A percentile compares a stretch with the other conserved stretches of the same genome.
Evolutionary conservation across 805 yeast species (phyloP).

Genomic region (Naumovozyma baii): DNA sequence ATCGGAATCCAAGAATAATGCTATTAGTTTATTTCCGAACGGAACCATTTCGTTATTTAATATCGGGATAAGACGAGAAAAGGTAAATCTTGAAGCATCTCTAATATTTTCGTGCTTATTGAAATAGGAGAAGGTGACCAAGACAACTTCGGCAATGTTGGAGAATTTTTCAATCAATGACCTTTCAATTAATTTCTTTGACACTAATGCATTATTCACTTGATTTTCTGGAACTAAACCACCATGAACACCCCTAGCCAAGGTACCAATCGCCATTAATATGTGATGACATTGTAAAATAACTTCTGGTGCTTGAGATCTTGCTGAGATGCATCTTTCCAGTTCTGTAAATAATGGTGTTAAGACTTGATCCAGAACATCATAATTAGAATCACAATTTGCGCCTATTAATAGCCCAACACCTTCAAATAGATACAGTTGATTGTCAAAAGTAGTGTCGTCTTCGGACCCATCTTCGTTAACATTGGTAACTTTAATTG

Average conservation of each 20-base stretch:
- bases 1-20: slow-evolving; percentile 49
- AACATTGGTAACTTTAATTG: slow-evolving; percentile 35
- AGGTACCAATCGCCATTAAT: slow-evolving; percentile 80
- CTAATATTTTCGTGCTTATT: slow-evolving; percentile 58
- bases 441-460: slow-evolving; percentile 65
- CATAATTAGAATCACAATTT: slow-evolving; percentile 34
- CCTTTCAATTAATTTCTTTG: slow-evolving; percentile 22
- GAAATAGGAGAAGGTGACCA: slow-evolving; percentile 73
- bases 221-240: slow-evolving; percentile 33
- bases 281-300: slow-evolving; percentile 77
- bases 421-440: slow-evolving; percentile 76
- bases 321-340: slow-evolving; percentile 51
- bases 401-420: slow-evolving; percentile 63
- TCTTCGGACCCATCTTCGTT: slow-evolving; percentile 33
- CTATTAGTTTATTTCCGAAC: slow-evolving; percentile 58
- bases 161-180: slow-evolving; percentile 41
- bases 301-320: slow-evolving; percentile 34
- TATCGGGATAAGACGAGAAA: slow-evolving; percentile 77
- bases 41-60: slow-evolving; percentile 44
- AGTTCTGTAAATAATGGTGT: slow-evolving; percentile 67
- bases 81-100: slow-evolving; percentile 78
- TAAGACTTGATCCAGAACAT: slow-evolving; percentile 53
- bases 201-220: slow-evolving; percentile 30
- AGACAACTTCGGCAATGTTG: slow-evolving; percentile 69
- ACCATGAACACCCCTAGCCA: slow-evolving; percentile 72